A percentile compares a stretch with the other conserved stretches of the same genome.
Evolutionary conservation across 2,329 filamentous ascomycete genomes (phyloP).

Genomic region (Diaporthe australafricana): DNA sequence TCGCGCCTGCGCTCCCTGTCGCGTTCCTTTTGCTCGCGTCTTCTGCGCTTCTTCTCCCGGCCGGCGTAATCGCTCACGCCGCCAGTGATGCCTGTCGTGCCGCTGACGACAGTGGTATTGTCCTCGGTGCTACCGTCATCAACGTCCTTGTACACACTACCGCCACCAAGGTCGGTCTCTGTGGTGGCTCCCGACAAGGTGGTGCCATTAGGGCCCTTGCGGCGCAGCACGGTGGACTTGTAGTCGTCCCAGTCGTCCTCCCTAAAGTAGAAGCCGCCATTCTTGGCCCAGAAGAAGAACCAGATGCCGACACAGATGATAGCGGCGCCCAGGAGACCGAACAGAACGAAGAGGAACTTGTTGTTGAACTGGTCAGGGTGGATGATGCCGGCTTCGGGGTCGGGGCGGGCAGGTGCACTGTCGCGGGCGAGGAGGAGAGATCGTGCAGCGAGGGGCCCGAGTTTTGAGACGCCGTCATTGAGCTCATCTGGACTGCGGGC

Average conservation of each 20-base stretch:
- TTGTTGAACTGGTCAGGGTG: conserved; percentile 70
- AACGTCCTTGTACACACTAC: conserved; percentile 83
- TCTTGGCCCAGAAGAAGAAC: conserved; percentile 99
- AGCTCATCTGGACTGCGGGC: conserved; percentile 41
- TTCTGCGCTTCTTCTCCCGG: conserved; percentile 64
- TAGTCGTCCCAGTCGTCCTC: conserved; percentile 97
- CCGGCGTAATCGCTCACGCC: conserved; percentile 67
- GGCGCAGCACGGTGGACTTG: conserved; percentile 91
- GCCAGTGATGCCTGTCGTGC: conserved; percentile 66
- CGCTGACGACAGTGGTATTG: conserved; percentile 44
- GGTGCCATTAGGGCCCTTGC: conserved; percentile 89
- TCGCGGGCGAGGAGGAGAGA: conserved; percentile 57
- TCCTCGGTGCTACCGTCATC: conserved; percentile 59
- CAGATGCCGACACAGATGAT: conserved; percentile 85
- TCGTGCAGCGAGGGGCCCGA: conserved; percentile 57
- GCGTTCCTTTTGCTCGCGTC: conserved; percentile 66
- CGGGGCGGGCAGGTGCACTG: conserved; percentile 42
- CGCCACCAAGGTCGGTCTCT: conserved; percentile 87
- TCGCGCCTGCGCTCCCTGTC: conserved; percentile 57
- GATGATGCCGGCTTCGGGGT: conserved; percentile 62
- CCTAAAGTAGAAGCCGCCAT: conserved; percentile 90
- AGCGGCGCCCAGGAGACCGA: conserved; percentile 82
- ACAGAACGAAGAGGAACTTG: conserved; percentile 83
- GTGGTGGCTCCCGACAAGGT: conserved; percentile 85
- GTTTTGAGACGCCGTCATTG: conserved; percentile 44